Evolutionary conservation across 1,139 yeast genomes (phyloP).

Genomic region (Yamadazyma diospyri): DNA sequence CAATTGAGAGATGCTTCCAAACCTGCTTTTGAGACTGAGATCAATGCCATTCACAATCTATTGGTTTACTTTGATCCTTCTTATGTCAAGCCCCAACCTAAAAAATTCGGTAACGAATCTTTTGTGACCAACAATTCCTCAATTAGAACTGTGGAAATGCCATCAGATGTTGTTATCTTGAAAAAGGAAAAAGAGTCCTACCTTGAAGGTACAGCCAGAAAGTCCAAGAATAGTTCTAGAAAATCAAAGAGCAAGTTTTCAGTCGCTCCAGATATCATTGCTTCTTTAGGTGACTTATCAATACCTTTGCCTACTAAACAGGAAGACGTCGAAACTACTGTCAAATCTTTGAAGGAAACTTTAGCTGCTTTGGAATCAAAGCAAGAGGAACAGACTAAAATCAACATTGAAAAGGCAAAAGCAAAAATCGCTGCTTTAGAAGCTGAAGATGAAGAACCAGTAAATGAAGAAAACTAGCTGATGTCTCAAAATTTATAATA

Average conservation of each 20-base stretch:
- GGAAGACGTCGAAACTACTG: conserved; percentile 67
- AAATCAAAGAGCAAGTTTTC: conserved; percentile 47
- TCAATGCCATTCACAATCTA: conserved; percentile 68
- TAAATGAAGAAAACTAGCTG: conserved; percentile 10
- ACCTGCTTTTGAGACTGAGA: conserved; percentile 83
- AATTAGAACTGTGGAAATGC: conserved; percentile 54
- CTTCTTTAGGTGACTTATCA: conserved; percentile 72
- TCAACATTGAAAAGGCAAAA: conserved; percentile 71
- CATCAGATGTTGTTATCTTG: conserved; percentile 62
- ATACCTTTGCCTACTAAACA: conserved; percentile 76
- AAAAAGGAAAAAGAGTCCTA: conserved; percentile 62
- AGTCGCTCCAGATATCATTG: conserved; percentile 78
- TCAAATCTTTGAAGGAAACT: conserved; percentile 71
- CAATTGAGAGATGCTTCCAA: conserved; percentile 64
- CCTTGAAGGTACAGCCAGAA: conserved; percentile 50
- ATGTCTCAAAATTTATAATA: no score
- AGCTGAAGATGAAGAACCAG: conserved; percentile 28
- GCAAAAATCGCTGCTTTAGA: conserved; percentile 68
- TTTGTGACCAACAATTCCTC: conserved; percentile 27
- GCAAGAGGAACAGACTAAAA: conserved; percentile 80
- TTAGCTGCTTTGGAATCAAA: conserved; percentile 64
- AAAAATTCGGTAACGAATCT: conserved; percentile 24
- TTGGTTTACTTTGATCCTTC: conserved; percentile 75
- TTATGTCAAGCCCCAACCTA: conserved; percentile 57
- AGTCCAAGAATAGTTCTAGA: conserved; percentile 43